Conservation (phyloP, 2,329 filamentous ascomycete species). For the Talaromyces sp. region DNA sequence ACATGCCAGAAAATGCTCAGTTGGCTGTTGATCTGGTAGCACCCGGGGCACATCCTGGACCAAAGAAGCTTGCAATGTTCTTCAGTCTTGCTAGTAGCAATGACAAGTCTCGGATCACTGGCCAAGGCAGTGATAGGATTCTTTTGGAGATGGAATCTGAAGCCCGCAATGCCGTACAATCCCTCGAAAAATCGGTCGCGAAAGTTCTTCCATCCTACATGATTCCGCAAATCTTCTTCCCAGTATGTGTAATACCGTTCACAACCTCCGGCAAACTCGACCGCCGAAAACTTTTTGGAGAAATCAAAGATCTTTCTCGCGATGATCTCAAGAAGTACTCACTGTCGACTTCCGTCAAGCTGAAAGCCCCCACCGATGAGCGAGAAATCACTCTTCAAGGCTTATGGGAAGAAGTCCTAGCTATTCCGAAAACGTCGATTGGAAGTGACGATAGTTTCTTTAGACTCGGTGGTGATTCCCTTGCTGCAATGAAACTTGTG, state of each 20-base stretch:
- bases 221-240: constrained; percentile 18
- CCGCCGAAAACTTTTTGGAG: constrained; percentile 21
- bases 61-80: constrained; percentile 35
- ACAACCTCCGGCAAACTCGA: constrained; percentile 18
- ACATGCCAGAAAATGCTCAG: constrained; percentile 35
- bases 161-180: constrained; percentile 25
- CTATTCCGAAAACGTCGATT: constrained; percentile 21
- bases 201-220: constrained; percentile 20
- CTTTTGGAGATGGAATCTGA: constrained; percentile 28
- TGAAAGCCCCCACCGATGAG: constrained; percentile 20
- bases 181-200: constrained; percentile 27
- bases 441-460: constrained; percentile 30
- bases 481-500: constrained; percentile 25
- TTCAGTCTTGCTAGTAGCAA: constrained; percentile 27
- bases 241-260: constrained; percentile 14
- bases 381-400: constrained; percentile 27
- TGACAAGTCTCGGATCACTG: background rate
- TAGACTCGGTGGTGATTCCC: constrained; percentile 27
- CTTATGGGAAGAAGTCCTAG: constrained; percentile 25
- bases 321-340: constrained; percentile 32
- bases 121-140: constrained; percentile 21
- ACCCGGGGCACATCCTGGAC: constrained; percentile 30
- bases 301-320: constrained; percentile 36
- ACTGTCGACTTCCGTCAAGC: constrained; percentile 23
- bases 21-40: constrained; percentile 45